Evolutionary conservation across 2,329 filamentous ascomycete species (phyloP).

Genomic region (Alternaria longipes): DNA sequence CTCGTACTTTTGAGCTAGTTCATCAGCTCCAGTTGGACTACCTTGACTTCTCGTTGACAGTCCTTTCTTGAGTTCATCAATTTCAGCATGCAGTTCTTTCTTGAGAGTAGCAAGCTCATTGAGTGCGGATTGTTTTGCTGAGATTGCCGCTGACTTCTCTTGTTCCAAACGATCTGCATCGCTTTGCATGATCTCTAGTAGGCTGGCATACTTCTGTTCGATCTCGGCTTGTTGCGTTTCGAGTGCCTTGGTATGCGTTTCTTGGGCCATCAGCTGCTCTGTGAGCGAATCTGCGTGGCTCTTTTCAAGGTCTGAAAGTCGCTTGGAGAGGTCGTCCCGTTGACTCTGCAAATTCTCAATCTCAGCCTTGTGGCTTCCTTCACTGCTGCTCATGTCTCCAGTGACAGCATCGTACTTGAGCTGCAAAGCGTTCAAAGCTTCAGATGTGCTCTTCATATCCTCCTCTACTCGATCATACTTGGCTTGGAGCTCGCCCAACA

Average conservation of each 20-base stretch:
- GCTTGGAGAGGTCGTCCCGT: constrained; percentile 29
- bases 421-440: constrained; percentile 17
- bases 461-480: constrained; percentile 24
- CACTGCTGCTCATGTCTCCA: constrained; percentile 29
- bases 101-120: constrained; percentile 37
- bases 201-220: constrained; percentile 40
- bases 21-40: constrained; percentile 26
- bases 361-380: constrained; percentile 30
- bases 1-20: constrained; percentile 41
- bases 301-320: constrained; percentile 36
- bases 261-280: constrained; percentile 29
- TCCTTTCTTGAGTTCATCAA: constrained; percentile 34
- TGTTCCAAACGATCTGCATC: constrained; percentile 38
- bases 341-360: constrained; percentile 29
- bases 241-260: constrained; percentile 36
- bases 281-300: constrained; percentile 26
- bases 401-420: constrained; percentile 25
- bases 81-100: constrained; percentile 31
- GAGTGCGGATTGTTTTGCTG: constrained; percentile 36
- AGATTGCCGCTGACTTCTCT: constrained; percentile 35
- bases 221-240: constrained; percentile 38
- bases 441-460: constrained; percentile 7
- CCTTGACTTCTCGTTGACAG: constrained; percentile 28
- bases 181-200: constrained; percentile 43
- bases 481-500: constrained; percentile 18